A percentile compares a stretch with the other conserved stretches of the same genome.
Evolutionary conservation across 805 yeast genomes (phyloP).

Genomic region (Candida insectalens): DNA sequence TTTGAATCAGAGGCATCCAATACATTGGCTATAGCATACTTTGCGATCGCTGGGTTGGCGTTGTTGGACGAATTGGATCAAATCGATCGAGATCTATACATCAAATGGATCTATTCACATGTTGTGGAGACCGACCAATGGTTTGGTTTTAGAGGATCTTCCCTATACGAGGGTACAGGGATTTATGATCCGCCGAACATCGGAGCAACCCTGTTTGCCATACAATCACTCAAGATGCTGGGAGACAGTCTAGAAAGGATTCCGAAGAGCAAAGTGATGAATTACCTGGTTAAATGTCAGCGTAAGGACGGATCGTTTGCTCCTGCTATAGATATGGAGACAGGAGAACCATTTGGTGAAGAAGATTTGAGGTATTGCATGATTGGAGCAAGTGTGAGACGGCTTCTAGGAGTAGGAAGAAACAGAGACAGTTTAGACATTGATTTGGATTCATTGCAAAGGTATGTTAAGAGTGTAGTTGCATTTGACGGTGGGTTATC

Average conservation of each 20-base stretch:
- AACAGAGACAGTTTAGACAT: slow-evolving; percentile 26
- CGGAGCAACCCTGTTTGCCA: slow-evolving; percentile 70
- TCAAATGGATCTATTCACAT: slow-evolving; percentile 38
- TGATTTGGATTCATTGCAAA: slow-evolving; percentile 28
- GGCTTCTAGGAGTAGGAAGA: slow-evolving; percentile 29
- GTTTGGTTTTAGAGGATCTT: slow-evolving; percentile 51
- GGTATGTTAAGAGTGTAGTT: slow-evolving; percentile 27
- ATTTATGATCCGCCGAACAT: slow-evolving; percentile 54
- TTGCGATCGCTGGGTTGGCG: slow-evolving; percentile 54
- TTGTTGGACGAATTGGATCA: slow-evolving; percentile 24
- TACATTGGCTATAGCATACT: slow-evolving; percentile 59
- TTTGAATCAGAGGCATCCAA: slow-evolving; percentile 64
- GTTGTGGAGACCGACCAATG: slow-evolving; percentile 25
- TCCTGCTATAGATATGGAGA: slow-evolving; percentile 26
- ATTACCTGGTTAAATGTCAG: slow-evolving; percentile 55
- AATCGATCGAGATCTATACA: slow-evolving; percentile 21
- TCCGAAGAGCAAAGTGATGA: slow-evolving; percentile 34
- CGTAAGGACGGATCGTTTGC: slow-evolving; percentile 48
- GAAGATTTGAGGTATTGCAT: slow-evolving; percentile 66
- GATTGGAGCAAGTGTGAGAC: slow-evolving; percentile 58
- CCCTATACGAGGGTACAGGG: slow-evolving; percentile 27
- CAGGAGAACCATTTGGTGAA: slow-evolving; percentile 39
- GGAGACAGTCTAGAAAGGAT: slow-evolving; percentile 32
- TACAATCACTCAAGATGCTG: slow-evolving; percentile 45
- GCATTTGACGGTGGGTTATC: slow-evolving; percentile 69